Conservation (phyloP, 73 alveolate genomes). For the Paramecium sonneborni region DNA sequence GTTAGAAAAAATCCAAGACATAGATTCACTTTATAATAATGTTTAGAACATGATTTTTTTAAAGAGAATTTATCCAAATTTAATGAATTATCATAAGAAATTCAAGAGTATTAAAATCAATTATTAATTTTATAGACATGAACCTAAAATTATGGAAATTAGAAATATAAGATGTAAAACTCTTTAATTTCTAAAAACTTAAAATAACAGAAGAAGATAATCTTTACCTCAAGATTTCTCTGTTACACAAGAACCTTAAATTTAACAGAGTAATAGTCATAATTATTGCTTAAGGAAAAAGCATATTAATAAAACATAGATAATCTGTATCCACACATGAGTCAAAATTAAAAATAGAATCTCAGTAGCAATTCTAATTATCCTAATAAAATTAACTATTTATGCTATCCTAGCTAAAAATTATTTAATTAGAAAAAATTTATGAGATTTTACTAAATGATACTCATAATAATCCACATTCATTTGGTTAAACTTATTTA, state of each 20-base stretch:
- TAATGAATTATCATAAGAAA: not conserved
- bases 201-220: not conserved
- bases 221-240: not conserved
- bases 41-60: slow-evolving; percentile 8
- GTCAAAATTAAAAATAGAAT: not conserved
- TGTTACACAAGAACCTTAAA: not conserved
- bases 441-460: not conserved
- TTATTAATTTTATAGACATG: not conserved
- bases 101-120: not conserved
- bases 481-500: not conserved
- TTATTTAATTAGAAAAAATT: not conserved
- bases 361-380: not conserved
- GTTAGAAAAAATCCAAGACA: not conserved
- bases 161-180: not conserved
- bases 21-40: not conserved
- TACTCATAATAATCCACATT: not conserved
- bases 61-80: not conserved
- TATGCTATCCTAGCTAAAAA: not conserved
- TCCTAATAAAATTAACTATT: not conserved
- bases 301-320: not conserved
- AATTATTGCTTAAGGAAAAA: not conserved
- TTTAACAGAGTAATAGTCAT: not conserved
- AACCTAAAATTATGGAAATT: not conserved
- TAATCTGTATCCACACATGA: not conserved
- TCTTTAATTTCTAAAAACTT: not conserved